A percentile compares a stretch with the other conserved stretches of the same genome.
phyloP scores from a whole-genome alignment of 1,284 basidiomycete genomes.

The Grifola frondosa region DNA sequence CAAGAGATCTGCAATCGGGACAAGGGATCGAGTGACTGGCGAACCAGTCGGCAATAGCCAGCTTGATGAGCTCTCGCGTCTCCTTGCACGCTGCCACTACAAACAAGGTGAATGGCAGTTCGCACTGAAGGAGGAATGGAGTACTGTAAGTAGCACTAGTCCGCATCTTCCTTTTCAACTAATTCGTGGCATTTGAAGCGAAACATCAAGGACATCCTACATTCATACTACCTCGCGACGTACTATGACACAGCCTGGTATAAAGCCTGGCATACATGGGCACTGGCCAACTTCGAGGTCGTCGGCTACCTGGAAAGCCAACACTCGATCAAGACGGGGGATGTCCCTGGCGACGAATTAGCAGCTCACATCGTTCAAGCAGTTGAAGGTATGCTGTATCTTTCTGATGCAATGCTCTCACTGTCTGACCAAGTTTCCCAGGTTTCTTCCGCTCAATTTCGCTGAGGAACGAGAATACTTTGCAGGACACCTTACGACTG shows the following conservation, averaged over 20 bases:
- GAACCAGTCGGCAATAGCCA: slow-evolving; percentile 46
- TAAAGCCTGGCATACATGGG: slow-evolving; percentile 99
- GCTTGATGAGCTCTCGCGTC: slow-evolving; percentile 75
- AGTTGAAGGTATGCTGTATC: slow-evolving; percentile 68
- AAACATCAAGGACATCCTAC: slow-evolving; percentile 79
- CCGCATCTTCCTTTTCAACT: no score
- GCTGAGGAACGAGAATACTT: slow-evolving; percentile 79
- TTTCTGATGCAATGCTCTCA: neutral
- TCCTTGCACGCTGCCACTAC: slow-evolving; percentile 96
- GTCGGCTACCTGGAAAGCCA: slow-evolving; percentile 81
- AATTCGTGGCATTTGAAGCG: slow-evolving; percentile 43
- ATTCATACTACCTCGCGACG: slow-evolving; percentile 87
- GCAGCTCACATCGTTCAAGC: slow-evolving; percentile 91
- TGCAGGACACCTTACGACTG: slow-evolving; percentile 94
- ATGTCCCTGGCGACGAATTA: slow-evolving; percentile 71
- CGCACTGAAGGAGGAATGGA: slow-evolving; percentile 79
- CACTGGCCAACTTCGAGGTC: slow-evolving; percentile 94
- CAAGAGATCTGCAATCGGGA: slow-evolving; percentile 73
- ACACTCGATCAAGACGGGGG: slow-evolving; percentile 56
- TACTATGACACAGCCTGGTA: slow-evolving; percentile 95
- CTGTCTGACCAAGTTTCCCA: slow-evolving; percentile 29
- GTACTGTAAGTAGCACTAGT: slow-evolving; percentile 63
- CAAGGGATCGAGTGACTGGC: slow-evolving; percentile 49
- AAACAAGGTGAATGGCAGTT: slow-evolving; percentile 97
- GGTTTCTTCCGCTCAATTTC: slow-evolving; percentile 97